These are phyloP conservation scores for Westerdykella aurantiaca DNA, from an alignment of 2,329 filamentous ascomycete genomes.

Conservation along the genomic window DNA sequence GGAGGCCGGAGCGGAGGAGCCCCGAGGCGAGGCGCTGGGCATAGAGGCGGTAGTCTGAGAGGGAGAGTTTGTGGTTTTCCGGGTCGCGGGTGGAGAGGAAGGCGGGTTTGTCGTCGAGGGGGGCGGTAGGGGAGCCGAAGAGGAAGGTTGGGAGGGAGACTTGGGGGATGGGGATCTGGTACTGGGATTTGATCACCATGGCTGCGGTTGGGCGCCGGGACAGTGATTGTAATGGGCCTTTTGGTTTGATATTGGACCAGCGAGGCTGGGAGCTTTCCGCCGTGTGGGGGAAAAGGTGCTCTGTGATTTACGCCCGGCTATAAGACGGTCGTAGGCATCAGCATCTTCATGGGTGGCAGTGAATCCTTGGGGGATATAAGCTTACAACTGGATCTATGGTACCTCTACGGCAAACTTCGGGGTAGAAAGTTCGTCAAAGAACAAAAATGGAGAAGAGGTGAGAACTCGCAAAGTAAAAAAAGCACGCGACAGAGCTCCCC, in stretches of 20 bases:
- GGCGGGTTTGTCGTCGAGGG: constrained; percentile 42
- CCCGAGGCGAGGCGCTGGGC: constrained; percentile 68
- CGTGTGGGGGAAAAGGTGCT: not conserved
- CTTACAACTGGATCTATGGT: too few species aligned
- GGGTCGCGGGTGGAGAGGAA: constrained; percentile 63
- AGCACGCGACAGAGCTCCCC: too few species aligned
- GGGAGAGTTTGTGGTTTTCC: constrained; percentile 61
- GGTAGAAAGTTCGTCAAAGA: too few species aligned
- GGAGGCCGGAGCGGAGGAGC: constrained; percentile 57
- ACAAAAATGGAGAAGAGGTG: too few species aligned
- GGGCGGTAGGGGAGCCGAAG: constrained; percentile 46
- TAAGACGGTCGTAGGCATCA: too few species aligned
- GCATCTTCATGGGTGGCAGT: too few species aligned
- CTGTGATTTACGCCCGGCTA: too few species aligned
- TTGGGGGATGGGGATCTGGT: constrained; percentile 43
- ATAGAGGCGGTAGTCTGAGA: constrained; percentile 60
- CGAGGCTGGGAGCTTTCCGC: not conserved
- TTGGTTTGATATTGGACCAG: too few species aligned
- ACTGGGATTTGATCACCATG: constrained; percentile 52
- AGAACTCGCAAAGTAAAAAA: too few species aligned
- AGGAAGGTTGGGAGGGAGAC: constrained; percentile 44
- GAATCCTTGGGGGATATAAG: too few species aligned
- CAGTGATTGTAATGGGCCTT: too few species aligned
- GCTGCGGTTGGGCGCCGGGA: constrained; percentile 9
- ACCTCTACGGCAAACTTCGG: too few species aligned